Percentiles rank a stretch among this genome's conserved stretches.
Evolutionary conservation across 2,329 filamentous ascomycete species (phyloP).

Genomic region (Dothideomycetes sp.): DNA sequence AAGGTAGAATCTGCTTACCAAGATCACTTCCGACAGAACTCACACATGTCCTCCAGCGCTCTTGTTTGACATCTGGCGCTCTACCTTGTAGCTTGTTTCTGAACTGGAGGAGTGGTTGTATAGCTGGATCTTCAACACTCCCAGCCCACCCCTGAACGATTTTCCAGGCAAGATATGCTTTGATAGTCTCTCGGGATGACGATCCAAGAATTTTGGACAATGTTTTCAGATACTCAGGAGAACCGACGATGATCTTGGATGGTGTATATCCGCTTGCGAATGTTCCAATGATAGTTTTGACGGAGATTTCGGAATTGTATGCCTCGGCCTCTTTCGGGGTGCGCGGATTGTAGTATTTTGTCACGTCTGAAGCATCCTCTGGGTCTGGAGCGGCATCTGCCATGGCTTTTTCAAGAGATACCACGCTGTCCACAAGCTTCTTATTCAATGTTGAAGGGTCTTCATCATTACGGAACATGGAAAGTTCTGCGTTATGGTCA

Average conservation of each 20-base stretch:
- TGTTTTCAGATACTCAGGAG: constrained; percentile 52
- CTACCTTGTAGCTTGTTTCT: constrained; percentile 52
- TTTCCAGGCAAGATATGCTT: constrained; percentile 58
- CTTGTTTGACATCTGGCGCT: constrained; percentile 48
- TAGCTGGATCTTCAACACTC: constrained; percentile 49
- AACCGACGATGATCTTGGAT: constrained; percentile 49
- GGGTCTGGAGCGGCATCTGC: constrained; percentile 50
- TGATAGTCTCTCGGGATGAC: constrained; percentile 47
- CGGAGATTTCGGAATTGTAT: constrained; percentile 31
- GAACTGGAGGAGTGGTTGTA: constrained; percentile 53
- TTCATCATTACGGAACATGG: constrained; percentile 23
- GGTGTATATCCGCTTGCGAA: constrained; percentile 5
- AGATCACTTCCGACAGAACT: constrained; percentile 48
- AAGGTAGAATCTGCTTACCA: constrained; percentile 23
- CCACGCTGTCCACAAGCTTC: constrained; percentile 34
- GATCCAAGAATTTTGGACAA: constrained; percentile 47
- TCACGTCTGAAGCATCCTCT: constrained; percentile 52
- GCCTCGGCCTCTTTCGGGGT: constrained; percentile 43
- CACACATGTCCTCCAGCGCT: constrained; percentile 60
- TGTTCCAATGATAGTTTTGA: constrained; percentile 28
- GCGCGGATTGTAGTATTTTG: constrained; percentile 58
- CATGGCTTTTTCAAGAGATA: constrained; percentile 8
- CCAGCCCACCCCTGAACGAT: constrained; percentile 45
- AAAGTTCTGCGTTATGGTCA: constrained; percentile 9
- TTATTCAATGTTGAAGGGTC: constrained; percentile 24